Conservation (phyloP, 2,329 filamentous ascomycete species). For the Rhynchosporium graminicola region DNA sequence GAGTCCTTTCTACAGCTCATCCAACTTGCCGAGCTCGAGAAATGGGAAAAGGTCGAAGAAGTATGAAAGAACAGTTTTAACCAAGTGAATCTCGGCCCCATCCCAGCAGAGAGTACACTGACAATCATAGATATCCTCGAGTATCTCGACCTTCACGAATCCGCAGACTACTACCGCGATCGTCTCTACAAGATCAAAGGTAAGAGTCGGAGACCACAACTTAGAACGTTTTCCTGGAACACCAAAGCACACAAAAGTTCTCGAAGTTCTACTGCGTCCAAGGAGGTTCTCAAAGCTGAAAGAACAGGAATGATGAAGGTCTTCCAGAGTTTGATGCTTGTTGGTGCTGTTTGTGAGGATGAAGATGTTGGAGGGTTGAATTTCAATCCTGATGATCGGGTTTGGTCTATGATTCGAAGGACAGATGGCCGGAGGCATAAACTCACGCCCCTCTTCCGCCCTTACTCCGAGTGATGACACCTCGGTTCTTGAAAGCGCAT, state of each 20-base stretch:
- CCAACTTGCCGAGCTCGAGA: neutral
- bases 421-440: neutral
- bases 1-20: slow-evolving; percentile 5
- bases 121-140: slow-evolving; percentile 14
- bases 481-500: neutral
- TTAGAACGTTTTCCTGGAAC: too few relatives aligned
- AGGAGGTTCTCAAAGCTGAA: neutral
- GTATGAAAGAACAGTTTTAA: neutral
- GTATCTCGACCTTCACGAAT: neutral
- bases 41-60: slow-evolving; percentile 7
- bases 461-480: neutral
- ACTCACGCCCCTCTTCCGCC: neutral
- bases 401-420: neutral
- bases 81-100: slow-evolving; percentile 5
- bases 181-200: neutral
- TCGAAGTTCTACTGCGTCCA: neutral
- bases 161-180: slow-evolving; percentile 7
- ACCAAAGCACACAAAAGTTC: neutral
- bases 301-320: neutral
- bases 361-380: neutral
- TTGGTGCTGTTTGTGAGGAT: neutral
- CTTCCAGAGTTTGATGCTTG: slow-evolving; percentile 1
- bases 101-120: slow-evolving; percentile 14
- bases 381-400: neutral
- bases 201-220: neutral